Percentiles rank a stretch among this genome's conserved stretches.
Evolutionary conservation across 2,329 filamentous ascomycete genomes (phyloP).

Genomic region (Emmonsiellopsis sp.): DNA sequence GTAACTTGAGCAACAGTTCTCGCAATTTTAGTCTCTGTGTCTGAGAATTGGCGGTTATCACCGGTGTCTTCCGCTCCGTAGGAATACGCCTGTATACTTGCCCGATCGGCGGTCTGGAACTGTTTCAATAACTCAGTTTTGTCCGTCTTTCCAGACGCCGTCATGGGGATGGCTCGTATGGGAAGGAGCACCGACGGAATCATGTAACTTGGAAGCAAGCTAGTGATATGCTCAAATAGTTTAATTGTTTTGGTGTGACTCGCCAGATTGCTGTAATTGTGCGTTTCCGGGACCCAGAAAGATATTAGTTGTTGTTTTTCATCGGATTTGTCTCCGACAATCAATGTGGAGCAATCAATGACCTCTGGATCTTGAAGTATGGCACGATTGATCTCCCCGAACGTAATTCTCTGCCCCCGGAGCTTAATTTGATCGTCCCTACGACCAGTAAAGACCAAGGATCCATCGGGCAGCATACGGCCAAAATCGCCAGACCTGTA

Average conservation of each 20-base stretch:
- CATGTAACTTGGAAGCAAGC: constrained; percentile 65
- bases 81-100: constrained; percentile 37
- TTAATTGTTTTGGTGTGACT: constrained; percentile 21
- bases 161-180: constrained; percentile 60
- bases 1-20: constrained; percentile 46
- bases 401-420: constrained; percentile 69
- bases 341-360: constrained; percentile 55
- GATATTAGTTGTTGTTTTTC: constrained; percentile 50
- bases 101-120: constrained; percentile 40
- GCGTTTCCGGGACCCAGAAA: constrained; percentile 53
- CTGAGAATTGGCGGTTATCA: constrained; percentile 39
- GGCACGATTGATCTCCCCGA: constrained; percentile 62
- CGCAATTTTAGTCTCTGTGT: constrained; percentile 49
- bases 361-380: constrained; percentile 47
- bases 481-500: constrained; percentile 81
- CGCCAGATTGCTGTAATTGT: constrained; percentile 4
- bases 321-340: constrained; percentile 38
- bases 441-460: constrained; percentile 62
- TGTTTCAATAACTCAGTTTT: constrained; percentile 42
- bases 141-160: constrained; percentile 66
- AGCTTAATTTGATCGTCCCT: constrained; percentile 76
- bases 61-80: constrained; percentile 19
- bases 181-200: constrained; percentile 66
- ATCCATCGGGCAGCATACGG: constrained; percentile 66
- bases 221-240: constrained; percentile 48